Base-by-base conservation (phyloP, 2,329 filamentous ascomycete species). In the Aureobasidium namibiae region DNA sequence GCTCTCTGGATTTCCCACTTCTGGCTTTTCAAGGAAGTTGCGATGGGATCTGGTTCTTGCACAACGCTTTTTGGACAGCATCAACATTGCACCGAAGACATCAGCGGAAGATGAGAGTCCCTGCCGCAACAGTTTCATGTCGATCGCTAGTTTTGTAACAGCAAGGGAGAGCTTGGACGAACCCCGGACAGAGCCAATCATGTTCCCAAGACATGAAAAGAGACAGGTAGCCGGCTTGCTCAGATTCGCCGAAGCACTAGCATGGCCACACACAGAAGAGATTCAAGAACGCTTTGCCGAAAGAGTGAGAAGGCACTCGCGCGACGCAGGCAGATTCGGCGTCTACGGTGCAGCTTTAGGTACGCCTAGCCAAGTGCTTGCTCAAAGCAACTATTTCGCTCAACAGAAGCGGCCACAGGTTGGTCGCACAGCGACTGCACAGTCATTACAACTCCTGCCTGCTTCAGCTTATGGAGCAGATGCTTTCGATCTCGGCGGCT, bases 21-120 rank as follows among this genome's bases (percentile, higher is more conserved):
- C 53, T 14, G 65, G 78, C 44, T 75, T 77, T 59, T 77, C 74
- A n/a, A 70, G 72, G 5, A 82, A 83, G 64, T 72, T 79, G 4
- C 76, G 81, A 56, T 83, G 81, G 81, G 80, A 82, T 67, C 67
- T 84, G 24, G 72, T 83, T 2, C 72, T 80, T 18, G 78, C 78
- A 7, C 74, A 78, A 23, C 73, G 78, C 2, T 82, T 82, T 53
- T 68, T 82, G 33, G 76, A 81, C 44, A 81, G 77, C 52, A 69
- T 82, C n/a, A 66, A 72, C 18, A 72, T 80, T 16, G 61, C 68
- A 69, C 58, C 71, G 68, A 63, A 62, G 63, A 13, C 67, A 62
- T 6, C 48, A 26, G 39, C 33, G 9, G 50, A 59, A 1, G 49
- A 44, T 13, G 56, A 60, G n/a, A 36, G 29, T 29, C 10, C 58